Evolutionary conservation across 1,284 basidiomycete species (phyloP).

Genomic region (Apiotrichum gamsii): DNA sequence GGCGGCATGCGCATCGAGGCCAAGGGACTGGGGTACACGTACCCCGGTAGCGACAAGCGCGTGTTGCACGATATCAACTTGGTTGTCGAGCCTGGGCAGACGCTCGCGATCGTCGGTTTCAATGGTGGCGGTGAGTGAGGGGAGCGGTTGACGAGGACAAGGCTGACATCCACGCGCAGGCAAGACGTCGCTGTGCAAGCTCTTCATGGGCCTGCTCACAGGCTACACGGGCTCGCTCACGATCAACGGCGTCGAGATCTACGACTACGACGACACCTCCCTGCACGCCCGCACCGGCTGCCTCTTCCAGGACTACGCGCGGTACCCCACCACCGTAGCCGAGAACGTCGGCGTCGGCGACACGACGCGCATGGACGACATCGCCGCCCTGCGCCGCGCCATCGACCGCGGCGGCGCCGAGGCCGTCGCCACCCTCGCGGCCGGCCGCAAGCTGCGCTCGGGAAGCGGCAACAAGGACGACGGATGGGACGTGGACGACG

Average conservation of each 20-base stretch:
- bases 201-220: slow-evolving; percentile 62
- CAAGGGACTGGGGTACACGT: slow-evolving; percentile 68
- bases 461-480: background rate
- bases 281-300: slow-evolving; percentile 65
- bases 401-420: slow-evolving; percentile 64
- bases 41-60: slow-evolving; percentile 62
- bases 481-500: slow-evolving; percentile 2
- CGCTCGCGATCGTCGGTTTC: slow-evolving; percentile 53
- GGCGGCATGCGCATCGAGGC: slow-evolving; percentile 60
- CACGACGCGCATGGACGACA: slow-evolving; percentile 45
- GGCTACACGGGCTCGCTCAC: slow-evolving; percentile 52
- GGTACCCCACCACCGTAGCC: slow-evolving; percentile 63
- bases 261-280: slow-evolving; percentile 58
- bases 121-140: slow-evolving; percentile 13
- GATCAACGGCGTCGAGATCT: slow-evolving; percentile 63
- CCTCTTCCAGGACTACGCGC: slow-evolving; percentile 74
- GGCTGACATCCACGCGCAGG: too few relatives aligned
- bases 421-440: slow-evolving; percentile 4
- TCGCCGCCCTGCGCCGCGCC: slow-evolving; percentile 56
- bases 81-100: slow-evolving; percentile 61
- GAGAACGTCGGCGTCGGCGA: slow-evolving; percentile 76
- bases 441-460: too few relatives aligned
- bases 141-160: too few relatives aligned
- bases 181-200: slow-evolving; percentile 52
- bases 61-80: slow-evolving; percentile 64